Base-by-base conservation (phyloP, 306 rosid species). In the Aeschynomene evenia region DNA sequence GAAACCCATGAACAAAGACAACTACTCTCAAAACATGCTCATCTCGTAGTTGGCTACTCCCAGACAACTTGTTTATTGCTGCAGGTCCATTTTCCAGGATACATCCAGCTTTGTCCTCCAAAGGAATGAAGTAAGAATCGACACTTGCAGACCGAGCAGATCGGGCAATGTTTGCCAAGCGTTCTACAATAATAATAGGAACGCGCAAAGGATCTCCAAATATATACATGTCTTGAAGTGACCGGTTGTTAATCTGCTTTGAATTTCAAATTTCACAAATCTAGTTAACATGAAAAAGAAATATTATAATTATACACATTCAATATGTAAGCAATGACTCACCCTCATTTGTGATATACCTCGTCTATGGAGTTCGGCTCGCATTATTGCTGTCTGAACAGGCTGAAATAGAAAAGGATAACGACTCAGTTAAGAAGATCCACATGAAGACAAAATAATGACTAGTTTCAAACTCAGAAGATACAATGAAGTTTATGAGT, bases 1-100 rank as follows among this genome's bases (percentile, higher is more conserved):
- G 95, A 83, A 92, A 92, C n/a, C 96, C 96, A 72, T 92, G 98
- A 67, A 89, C 98, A 62, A 92, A 92, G 71, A 89, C 86, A 40
- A 85, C 98, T 74, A 86, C 79, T 81, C 86, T 92, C 75, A 92
- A 79, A 74, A 86, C 77, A 15, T 87, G 87, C 43, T 80, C 83
- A 50, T 74, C 79, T 71, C 52, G 80, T 61, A 74, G 74, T 45
- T 45, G 57, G 75, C 59, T 45, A 54, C 51, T 57, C 73, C 75
- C 72, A 36, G 86, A 34, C 52, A 69, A 76, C 75, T 82, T 88
- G 73, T 72, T 69, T 63, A 45, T 39, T 45, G 54, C 51, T 79
- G 74, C 78, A 28, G 86, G 52, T 75, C 82, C 91, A 81, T 49
- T 75, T 68, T 71, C 88, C 43, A 67, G 62, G 61, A 68, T 67